A percentile compares a stretch with the other conserved stretches of the same genome.
phyloP scores from a whole-genome alignment of 2,329 filamentous ascomycete genomes.

The Claviceps maximensis region DNA sequence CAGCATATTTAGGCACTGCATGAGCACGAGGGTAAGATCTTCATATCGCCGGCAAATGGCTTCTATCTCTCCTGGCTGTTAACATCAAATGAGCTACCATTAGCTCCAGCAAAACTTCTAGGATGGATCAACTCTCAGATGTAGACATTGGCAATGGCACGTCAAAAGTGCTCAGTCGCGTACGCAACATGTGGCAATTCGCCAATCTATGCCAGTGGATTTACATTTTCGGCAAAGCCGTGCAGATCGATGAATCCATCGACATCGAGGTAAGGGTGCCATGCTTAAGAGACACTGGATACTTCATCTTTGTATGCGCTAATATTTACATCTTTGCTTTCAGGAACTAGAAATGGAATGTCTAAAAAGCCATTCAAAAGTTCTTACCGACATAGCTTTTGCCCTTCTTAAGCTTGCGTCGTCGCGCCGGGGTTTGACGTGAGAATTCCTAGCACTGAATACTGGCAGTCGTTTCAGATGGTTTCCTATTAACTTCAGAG shows the following conservation, averaged over 20 bases:
- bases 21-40: too few relatives aligned
- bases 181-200: slow-evolving; percentile 93
- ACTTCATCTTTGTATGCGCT: background rate
- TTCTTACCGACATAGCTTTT: slow-evolving; percentile 70
- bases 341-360: slow-evolving; percentile 86
- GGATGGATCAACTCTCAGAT: background rate
- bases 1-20: too few relatives aligned
- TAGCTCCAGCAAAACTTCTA: background rate
- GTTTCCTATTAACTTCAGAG: slow-evolving; percentile 10
- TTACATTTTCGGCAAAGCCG: slow-evolving; percentile 72
- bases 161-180: slow-evolving; percentile 39
- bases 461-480: slow-evolving; percentile 1
- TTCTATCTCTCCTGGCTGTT: background rate
- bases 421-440: slow-evolving; percentile 86
- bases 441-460: slow-evolving; percentile 24
- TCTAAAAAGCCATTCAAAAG: slow-evolving; percentile 62
- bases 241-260: slow-evolving; percentile 80
- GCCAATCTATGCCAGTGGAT: slow-evolving; percentile 91
- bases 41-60: too few relatives aligned
- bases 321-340: background rate
- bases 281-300: background rate
- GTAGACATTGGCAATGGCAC: background rate
- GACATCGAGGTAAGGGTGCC: slow-evolving; percentile 63
- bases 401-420: slow-evolving; percentile 85
- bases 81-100: background rate